A percentile compares a stretch with the other conserved stretches of the same genome.
Conservation (phyloP, 257 asterid genomes). For the Solanum phureja region DNA sequence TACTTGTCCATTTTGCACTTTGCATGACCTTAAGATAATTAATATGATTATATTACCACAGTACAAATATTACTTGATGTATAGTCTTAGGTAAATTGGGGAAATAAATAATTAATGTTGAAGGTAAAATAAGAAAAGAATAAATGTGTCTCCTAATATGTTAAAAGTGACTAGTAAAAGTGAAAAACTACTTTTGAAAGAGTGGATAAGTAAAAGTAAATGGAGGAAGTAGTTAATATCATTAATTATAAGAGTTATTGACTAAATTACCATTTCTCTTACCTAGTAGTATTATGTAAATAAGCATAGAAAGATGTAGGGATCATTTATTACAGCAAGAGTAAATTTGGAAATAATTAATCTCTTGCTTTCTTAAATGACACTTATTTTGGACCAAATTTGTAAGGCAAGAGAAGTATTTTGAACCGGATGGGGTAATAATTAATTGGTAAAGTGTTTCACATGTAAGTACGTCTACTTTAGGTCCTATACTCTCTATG, state of each 20-base stretch:
- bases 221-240: not conserved
- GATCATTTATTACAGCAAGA: not conserved
- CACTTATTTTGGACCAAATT: not conserved
- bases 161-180: not conserved
- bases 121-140: not conserved
- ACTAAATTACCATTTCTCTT: not conserved
- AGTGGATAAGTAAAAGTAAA: not conserved
- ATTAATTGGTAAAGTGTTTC: not conserved
- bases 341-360: not conserved
- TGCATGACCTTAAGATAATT: not conserved
- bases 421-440: not conserved
- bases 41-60: not conserved
- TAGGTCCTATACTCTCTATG: not conserved
- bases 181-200: too few relatives aligned
- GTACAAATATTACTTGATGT: not conserved
- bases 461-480: not conserved
- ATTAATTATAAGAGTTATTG: not conserved
- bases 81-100: not conserved
- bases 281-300: not conserved
- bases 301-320: not conserved
- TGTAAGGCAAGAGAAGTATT: not conserved
- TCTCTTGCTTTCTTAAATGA: not conserved
- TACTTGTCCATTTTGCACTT: not conserved
- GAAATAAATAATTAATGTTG: not conserved
- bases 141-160: too few relatives aligned